phyloP scores from a whole-genome alignment of 352 stramenopile genomes.

The Pythium oligandrum region DNA sequence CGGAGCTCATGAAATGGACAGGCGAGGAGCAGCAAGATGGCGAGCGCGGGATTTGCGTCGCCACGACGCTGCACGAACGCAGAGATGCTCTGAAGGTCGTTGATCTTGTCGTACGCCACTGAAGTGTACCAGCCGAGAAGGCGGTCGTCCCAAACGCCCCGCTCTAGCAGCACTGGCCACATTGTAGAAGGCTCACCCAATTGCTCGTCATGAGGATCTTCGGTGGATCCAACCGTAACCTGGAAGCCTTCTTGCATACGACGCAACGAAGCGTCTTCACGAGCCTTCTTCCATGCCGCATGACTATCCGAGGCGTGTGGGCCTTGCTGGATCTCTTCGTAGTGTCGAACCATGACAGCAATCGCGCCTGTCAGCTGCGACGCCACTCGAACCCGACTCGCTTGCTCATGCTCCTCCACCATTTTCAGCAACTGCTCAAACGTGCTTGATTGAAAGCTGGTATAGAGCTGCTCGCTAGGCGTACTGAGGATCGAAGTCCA shows the following conservation, averaged over 20 bases:
- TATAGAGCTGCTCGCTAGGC: too few relatives aligned
- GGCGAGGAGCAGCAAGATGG: constrained; percentile 47
- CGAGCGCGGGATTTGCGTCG: constrained; percentile 27
- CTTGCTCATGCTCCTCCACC: too few relatives aligned
- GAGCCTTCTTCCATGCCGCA: constrained; percentile 34
- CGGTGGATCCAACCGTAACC: neutral
- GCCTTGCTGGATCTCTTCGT: constrained; percentile 2
- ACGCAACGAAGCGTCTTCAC: constrained; percentile 22
- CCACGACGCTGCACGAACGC: constrained; percentile 36
- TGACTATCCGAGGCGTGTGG: neutral
- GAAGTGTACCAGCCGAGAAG: constrained; percentile 53
- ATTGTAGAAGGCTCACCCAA: neutral
- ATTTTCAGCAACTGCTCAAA: too few relatives aligned
- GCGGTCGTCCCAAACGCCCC: constrained; percentile 35
- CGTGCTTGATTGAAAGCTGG: too few relatives aligned
- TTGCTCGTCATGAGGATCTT: neutral
- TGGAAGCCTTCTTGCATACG: constrained; percentile 38
- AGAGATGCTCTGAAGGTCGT: constrained; percentile 18
- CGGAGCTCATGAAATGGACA: constrained; percentile 52
- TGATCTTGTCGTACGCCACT: constrained; percentile 38
- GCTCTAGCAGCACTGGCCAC: constrained; percentile 43
- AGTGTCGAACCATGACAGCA: constrained; percentile 8
- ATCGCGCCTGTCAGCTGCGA: constrained; percentile 14
- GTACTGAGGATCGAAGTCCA: constrained; percentile 16
- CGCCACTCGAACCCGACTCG: too few relatives aligned